Base-by-base conservation (phyloP, 352 stramenopile species). In the Pythium sukuiense region DNA sequence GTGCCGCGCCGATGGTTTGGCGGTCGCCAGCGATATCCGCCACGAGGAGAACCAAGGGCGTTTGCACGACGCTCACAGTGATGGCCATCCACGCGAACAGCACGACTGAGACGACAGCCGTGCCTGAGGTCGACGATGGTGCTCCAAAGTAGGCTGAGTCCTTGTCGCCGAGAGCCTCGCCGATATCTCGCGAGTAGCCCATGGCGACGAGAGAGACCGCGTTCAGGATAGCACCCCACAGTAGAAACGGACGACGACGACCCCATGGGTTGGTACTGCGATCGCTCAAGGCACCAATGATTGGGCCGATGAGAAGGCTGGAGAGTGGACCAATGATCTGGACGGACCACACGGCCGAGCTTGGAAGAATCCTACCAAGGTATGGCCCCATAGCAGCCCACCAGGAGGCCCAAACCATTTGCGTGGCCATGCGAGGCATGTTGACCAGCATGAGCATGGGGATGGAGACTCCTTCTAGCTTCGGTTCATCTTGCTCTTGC, bases 1-100 rank as follows among this genome's bases (percentile, higher is more conserved):
- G 14, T 7, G 35, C 4, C 0, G 35, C 35, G 11, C 35, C 35
- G 3, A 3, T 41, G 35, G 35, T 41, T 16, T 41, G 35, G 11
- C 35, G 35, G 4, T 41, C 35, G 4, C 35, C 35, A 41, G 35
- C 35, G 8, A 41, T 7, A 1, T 41, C 35, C 11, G 35, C 71
- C 27, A 87, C 80, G 18, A 87, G 24, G 43, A 87, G 27, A 50
- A 76, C 61, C 16, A 64, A 68, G 20, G 76, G 76, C 0, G 66
- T 79, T 49, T 77, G 69, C 8, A 74, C 72, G 29, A 87, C 27
- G 61, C 85, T 85, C 33, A 84, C 66, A n/a, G 70, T 76, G 24
- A 87, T 69, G 56, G 83, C 79, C 79, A 87, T 87, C 76, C 76
- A 85, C 2, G 75, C 54, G 71, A 85, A 87, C 49, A 81, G 83